These are phyloP conservation scores for Myrica gale DNA, from an alignment of 306 rosid species.

Conservation along the genomic window DNA sequence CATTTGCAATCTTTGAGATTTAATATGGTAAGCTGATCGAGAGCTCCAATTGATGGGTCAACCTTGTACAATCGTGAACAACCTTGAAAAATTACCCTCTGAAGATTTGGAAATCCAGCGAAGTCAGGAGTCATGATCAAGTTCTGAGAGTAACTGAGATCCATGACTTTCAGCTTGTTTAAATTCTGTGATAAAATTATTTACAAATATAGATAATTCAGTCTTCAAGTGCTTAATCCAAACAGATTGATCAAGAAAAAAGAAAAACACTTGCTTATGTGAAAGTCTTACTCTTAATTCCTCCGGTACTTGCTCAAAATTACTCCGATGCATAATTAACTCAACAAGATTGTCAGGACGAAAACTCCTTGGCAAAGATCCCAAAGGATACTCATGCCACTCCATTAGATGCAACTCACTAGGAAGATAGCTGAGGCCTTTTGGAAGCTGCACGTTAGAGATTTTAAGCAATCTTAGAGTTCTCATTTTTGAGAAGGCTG, in stretches of 20 bases:
- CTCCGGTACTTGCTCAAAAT: constrained; percentile 1
- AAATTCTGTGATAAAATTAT: no score
- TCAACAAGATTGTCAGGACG: constrained; percentile 23
- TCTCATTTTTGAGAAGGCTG: constrained; percentile 20
- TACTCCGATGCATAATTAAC: constrained; percentile 22
- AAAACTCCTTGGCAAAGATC: constrained; percentile 2
- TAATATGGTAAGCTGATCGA: constrained; percentile 14
- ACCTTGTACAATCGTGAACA: constrained; percentile 17
- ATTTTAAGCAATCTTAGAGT: constrained; percentile 27
- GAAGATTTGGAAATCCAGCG: constrained; percentile 10
- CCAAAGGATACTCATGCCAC: constrained; percentile 25
- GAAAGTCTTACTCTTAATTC: constrained; percentile 11
- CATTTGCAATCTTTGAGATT: constrained; percentile 20
- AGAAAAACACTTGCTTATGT: background rate
- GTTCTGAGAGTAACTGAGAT: constrained; percentile 21
- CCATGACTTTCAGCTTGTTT: constrained; percentile 22
- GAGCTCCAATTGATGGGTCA: constrained; percentile 17
- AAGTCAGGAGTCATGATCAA: constrained; percentile 15
- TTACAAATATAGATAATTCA: background rate
- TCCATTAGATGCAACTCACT: constrained; percentile 23
- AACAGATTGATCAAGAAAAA: background rate
- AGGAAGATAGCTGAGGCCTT: constrained; percentile 22
- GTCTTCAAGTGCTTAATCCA: background rate
- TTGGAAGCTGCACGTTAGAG: constrained; percentile 24
- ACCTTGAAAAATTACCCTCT: constrained; percentile 22